phyloP scores from a whole-genome alignment of 176 grass and related monocot genomes.

The Oryza brachyantha region DNA sequence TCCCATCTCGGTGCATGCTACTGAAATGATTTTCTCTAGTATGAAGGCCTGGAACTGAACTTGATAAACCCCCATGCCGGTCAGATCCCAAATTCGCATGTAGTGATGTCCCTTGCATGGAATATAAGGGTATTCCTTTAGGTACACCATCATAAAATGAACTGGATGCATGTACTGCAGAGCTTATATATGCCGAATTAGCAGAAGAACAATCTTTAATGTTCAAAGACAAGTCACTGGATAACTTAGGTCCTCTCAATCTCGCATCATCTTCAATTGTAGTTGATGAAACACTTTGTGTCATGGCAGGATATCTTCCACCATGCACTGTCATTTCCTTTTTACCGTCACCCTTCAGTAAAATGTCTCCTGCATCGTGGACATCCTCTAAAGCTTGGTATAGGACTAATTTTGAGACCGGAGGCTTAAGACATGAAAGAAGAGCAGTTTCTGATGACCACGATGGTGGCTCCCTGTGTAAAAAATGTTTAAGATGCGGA shows the following conservation, averaged over 20 bases:
- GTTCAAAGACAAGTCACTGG: constrained; percentile 40
- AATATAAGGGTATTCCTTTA: constrained; percentile 93
- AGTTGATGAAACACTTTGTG: constrained; percentile 22
- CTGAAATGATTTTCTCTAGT: constrained; percentile 64
- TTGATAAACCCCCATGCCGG: constrained; percentile 25
- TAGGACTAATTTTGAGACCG: constrained; percentile 76
- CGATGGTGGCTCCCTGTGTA: constrained; percentile 76
- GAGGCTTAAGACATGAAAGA: constrained; percentile 73
- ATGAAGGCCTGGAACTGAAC: constrained; percentile 45
- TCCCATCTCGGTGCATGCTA: constrained; percentile 71
- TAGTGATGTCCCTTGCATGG: constrained; percentile 40
- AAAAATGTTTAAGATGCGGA: constrained; percentile 67
- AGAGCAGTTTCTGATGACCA: constrained; percentile 71
- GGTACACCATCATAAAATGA: constrained; percentile 80
- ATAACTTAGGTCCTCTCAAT: constrained; percentile 42
- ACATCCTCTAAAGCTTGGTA: constrained; percentile 84
- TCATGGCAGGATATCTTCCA: constrained; percentile 36
- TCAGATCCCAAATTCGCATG: constrained; percentile 21
- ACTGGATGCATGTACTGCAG: constrained; percentile 62
- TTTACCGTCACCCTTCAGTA: constrained; percentile 43
- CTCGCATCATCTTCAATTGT: constrained; percentile 44
- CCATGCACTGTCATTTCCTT: constrained; percentile 50
- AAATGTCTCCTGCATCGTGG: constrained; percentile 64
- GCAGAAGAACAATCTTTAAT: constrained; percentile 65
- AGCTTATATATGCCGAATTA: constrained; percentile 64